Base-by-base conservation (phyloP, 106 monocot genomes). In the Allium sativum region DNA sequence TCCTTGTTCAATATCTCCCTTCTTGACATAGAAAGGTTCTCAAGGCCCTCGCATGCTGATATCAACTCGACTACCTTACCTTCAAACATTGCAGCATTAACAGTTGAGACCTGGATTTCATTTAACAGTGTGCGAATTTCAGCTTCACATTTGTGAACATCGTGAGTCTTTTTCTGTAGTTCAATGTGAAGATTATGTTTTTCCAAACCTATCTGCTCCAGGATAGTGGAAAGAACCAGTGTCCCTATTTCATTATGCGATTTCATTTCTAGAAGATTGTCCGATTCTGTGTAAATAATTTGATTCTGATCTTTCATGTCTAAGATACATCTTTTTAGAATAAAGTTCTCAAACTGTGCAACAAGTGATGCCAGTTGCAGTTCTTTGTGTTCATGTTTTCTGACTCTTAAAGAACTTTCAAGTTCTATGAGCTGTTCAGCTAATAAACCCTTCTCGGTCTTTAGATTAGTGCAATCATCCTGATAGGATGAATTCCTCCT, bases 1-100 rank as follows among this genome's bases (percentile, higher is more conserved):
- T 76, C 84, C 65, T 85, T 74, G 44, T 68, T 18, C 17, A 81
- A 53, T 48, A 67, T 79, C 57, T 84, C 69, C 21, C 48, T 81
- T 55, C 82, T 68, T 56, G 72, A 65, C 67, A 84, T 65, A 10
- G 68, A 52, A 64, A 55, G 20, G 64, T 65, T 82, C 72, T 77
- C 70, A 62, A 84, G 74, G 31, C 76, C 62, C 68, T 84, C 79
- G 65, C 69, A 84, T 70, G 58, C 54, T 53, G 69, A n/a, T 18
- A 76, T 67, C 59, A 74, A 42, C 61, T 93, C 84, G 42, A 82
- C 47, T 44, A 84, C 59, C 69, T 84, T 79, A 20, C 84, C 84
- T 70, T 88, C 79, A 55, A 79, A 70, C 7, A 88, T 21, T 61
- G 64, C 69, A 61, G 69, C 74, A 60, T 75, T 78, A 58, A 88